A percentile compares a stretch with the other conserved stretches of the same genome.
phyloP scores from a whole-genome alignment of 2,329 filamentous ascomycete genomes.

The Microcera coccophila region DNA sequence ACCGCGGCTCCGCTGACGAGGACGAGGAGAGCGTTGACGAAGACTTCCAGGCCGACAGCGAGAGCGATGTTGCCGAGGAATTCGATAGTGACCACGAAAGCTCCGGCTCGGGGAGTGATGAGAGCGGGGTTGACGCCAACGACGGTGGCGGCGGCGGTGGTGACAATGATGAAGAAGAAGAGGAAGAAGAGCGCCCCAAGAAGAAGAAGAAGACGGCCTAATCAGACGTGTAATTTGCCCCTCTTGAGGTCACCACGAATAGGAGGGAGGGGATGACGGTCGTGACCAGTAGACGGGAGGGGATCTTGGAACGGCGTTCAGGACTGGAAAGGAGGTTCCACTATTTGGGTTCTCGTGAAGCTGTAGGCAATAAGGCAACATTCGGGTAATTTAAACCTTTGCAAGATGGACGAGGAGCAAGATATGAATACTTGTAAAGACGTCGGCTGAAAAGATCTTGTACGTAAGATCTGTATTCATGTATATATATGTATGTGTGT shows the following conservation, averaged over 20 bases:
- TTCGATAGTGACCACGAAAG: conserved; percentile 91
- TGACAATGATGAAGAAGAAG: conserved; percentile 39
- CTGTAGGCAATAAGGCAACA: background rate
- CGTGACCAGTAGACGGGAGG: conserved; percentile 15
- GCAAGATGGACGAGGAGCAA: no score
- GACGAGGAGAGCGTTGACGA: conserved; percentile 94
- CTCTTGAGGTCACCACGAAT: background rate
- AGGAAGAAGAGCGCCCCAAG: conserved; percentile 48
- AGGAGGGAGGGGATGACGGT: conserved; percentile 15
- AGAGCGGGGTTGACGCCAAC: conserved; percentile 47
- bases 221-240: conserved; percentile 1
- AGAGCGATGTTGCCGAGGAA: conserved; percentile 94
- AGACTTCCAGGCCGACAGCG: conserved; percentile 88
- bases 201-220: conserved; percentile 44
- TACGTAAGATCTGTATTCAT: no score
- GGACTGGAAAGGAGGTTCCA: conserved; percentile 27
- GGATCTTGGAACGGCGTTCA: conserved; percentile 28
- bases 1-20: conserved; percentile 89
- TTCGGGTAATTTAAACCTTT: no score
- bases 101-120: conserved; percentile 63
- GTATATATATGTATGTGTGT: no score
- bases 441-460: no score
- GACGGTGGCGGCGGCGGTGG: conserved; percentile 42
- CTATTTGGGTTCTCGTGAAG: background rate
- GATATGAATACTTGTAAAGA: no score